Percentiles rank a stretch among this genome's conserved stretches.
phyloP scores from a whole-genome alignment of 1,284 basidiomycete genomes.

The Malassezia sp. region DNA sequence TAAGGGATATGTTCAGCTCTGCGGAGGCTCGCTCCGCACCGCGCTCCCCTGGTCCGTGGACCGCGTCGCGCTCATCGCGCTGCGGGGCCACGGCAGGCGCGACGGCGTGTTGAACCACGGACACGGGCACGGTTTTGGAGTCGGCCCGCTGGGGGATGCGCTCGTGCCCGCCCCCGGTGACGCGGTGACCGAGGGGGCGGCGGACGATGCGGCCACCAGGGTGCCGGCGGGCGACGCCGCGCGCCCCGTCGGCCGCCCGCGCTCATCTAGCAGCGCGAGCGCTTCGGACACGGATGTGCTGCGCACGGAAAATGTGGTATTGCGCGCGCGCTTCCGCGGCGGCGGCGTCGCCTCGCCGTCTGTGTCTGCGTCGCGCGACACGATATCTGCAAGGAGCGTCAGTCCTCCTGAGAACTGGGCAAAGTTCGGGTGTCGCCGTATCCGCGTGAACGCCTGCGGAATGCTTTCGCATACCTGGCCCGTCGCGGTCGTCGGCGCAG shows the following conservation, averaged over 20 bases:
- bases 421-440: conserved; percentile 40
- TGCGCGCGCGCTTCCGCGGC: neutral
- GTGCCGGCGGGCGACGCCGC: too few species aligned
- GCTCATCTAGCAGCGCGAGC: conserved; percentile 7
- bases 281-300: conserved; percentile 11
- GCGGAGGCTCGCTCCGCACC: too few species aligned
- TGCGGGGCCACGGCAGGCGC: conserved; percentile 13
- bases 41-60: too few species aligned
- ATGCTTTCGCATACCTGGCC: conserved; percentile 19
- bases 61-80: too few species aligned
- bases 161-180: too few species aligned
- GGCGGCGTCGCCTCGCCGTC: neutral
- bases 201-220: neutral
- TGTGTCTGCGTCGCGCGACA: conserved; percentile 15
- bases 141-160: too few species aligned
- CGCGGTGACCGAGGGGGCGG: neutral
- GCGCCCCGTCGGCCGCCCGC: neutral
- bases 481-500: neutral
- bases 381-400: conserved; percentile 41
- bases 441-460: conserved; percentile 34
- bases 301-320: neutral
- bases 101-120: conserved; percentile 7
- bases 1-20: too few species aligned
- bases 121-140: conserved; percentile 12
- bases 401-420: conserved; percentile 32